phyloP scores from a whole-genome alignment of 139 green algal species.

The Raphidocelis subcapitata region DNA sequence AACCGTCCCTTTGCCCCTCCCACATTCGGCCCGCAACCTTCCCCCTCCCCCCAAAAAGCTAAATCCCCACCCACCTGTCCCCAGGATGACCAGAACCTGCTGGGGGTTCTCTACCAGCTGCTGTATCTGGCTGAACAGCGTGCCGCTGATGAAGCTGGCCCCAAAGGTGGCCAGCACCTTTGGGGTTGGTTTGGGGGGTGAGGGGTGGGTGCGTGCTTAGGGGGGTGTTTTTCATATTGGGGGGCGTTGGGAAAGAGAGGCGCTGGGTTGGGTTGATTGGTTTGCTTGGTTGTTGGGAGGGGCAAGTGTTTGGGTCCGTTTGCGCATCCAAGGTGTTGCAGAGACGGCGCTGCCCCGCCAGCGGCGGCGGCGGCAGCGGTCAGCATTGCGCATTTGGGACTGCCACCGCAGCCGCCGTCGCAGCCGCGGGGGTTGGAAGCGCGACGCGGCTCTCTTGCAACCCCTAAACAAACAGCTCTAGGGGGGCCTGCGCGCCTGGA shows the following conservation, averaged over 20 bases:
- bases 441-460: no score
- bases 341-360: no score
- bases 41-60: no score
- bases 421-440: no score
- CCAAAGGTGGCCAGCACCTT: constrained; percentile 75
- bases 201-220: not conserved
- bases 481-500: constrained; percentile 26
- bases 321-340: no score
- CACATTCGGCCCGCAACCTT: not conserved
- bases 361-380: no score
- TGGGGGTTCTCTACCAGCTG: not conserved
- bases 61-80: not conserved
- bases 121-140: constrained; percentile 19
- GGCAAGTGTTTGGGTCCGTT: no score
- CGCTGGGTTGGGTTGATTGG: not conserved
- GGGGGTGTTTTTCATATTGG: not conserved
- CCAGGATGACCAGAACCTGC: not conserved
- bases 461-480: no score
- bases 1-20: no score
- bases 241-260: not conserved
- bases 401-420: no score
- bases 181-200: not conserved
- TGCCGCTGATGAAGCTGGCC: constrained; percentile 19
- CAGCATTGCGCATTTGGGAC: no score
- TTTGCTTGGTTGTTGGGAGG: no score